Percentiles rank a stretch among this genome's conserved stretches.
These are phyloP conservation scores for Daldinia caldariorum DNA, from an alignment of 495 filamentous ascomycete species.

Conservation along the genomic window DNA sequence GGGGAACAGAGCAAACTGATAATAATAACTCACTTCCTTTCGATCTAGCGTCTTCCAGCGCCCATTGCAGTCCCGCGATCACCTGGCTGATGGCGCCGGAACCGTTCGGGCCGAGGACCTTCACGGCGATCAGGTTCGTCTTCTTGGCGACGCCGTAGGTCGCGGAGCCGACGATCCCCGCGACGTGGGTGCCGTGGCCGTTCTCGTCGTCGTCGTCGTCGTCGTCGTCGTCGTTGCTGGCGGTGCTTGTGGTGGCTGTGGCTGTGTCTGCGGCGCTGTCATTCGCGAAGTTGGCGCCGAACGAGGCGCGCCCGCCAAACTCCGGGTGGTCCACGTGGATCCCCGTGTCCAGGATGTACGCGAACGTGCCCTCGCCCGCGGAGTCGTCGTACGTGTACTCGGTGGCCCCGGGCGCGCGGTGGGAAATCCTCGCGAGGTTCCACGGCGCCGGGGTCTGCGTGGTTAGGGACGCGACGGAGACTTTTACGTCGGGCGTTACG, in stretches of 20 bases:
- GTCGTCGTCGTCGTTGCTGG: conserved; percentile 53
- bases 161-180: conserved; percentile 46
- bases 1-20: neutral
- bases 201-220: conserved; percentile 55
- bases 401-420: conserved; percentile 44
- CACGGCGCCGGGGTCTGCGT: conserved; percentile 53
- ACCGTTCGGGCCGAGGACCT: conserved; percentile 52
- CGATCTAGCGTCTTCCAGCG: conserved; percentile 49
- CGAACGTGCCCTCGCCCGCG: conserved; percentile 55
- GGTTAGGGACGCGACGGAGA: conserved; percentile 26
- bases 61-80: conserved; percentile 63
- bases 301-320: conserved; percentile 62
- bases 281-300: conserved; percentile 57
- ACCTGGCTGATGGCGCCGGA: conserved; percentile 55
- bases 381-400: conserved; percentile 56
- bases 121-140: conserved; percentile 48
- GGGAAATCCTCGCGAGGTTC: conserved; percentile 57
- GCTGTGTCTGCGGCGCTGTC: conserved; percentile 28
- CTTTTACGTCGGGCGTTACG: conserved; percentile 40
- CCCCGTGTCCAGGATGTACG: conserved; percentile 61
- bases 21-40: conserved; percentile 35
- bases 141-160: conserved; percentile 54
- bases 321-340: conserved; percentile 58
- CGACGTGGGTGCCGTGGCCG: conserved; percentile 53
- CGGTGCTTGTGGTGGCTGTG: no score